phyloP scores from a whole-genome alignment of 1,284 basidiomycete genomes.

The Cutaneotrichosporon cutaneum region DNA sequence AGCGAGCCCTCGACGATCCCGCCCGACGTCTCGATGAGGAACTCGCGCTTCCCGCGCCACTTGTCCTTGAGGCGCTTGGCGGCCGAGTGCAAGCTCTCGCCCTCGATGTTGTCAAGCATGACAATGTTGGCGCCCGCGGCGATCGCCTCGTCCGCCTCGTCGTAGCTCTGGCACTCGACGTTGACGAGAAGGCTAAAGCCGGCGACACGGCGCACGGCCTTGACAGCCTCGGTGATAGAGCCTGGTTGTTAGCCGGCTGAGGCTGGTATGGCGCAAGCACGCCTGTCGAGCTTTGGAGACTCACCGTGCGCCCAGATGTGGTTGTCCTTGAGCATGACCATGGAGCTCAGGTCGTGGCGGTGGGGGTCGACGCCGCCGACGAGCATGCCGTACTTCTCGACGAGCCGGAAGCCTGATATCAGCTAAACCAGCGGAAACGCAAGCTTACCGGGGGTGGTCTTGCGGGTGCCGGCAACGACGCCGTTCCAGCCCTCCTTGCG shows the following conservation, averaged over 20 bases:
- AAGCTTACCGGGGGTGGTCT: slow-evolving; percentile 87
- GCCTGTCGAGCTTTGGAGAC: no score
- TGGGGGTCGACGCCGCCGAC: slow-evolving; percentile 96
- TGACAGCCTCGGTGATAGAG: slow-evolving; percentile 84
- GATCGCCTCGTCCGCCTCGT: slow-evolving; percentile 92
- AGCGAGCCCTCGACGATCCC: slow-evolving; percentile 80
- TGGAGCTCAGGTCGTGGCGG: slow-evolving; percentile 92
- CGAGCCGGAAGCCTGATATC: slow-evolving; percentile 76
- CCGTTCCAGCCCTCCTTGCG: slow-evolving; percentile 77
- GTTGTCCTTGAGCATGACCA: slow-evolving; percentile 99
- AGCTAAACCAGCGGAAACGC: not conserved
- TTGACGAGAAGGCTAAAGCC: slow-evolving; percentile 92
- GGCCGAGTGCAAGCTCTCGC: slow-evolving; percentile 65
- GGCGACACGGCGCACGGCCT: slow-evolving; percentile 79
- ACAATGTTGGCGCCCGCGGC: slow-evolving; percentile 93
- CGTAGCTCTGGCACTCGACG: slow-evolving; percentile 86
- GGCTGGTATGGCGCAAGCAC: not conserved
- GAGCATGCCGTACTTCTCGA: slow-evolving; percentile 99
- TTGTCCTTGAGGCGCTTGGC: slow-evolving; percentile 67
- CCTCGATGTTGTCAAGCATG: slow-evolving; percentile 96
- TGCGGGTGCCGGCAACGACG: slow-evolving; percentile 90
- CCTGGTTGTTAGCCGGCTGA: slow-evolving; percentile 53
- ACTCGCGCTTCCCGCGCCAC: slow-evolving; percentile 65
- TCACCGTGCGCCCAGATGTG: slow-evolving; percentile 80
- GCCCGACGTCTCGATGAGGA: slow-evolving; percentile 86